These are phyloP conservation scores for Lasiosphaeria miniovina DNA, from an alignment of 495 filamentous ascomycete genomes.

Conservation along the genomic window DNA sequence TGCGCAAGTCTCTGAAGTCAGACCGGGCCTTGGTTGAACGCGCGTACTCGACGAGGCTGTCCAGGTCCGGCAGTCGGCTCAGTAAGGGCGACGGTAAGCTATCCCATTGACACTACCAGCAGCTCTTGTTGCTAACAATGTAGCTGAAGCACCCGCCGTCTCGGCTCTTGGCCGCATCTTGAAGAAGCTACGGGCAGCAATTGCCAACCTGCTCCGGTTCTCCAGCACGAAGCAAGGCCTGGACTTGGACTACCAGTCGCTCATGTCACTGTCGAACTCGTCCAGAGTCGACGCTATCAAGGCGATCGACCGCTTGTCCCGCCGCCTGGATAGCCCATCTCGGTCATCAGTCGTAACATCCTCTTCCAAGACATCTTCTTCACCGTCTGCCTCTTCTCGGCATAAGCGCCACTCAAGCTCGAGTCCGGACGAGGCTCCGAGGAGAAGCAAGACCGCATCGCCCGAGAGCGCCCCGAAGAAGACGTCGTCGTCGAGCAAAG, in stretches of 20 bases:
- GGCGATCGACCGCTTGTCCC: slow-evolving; percentile 34
- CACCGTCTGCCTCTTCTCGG: slow-evolving; percentile 13
- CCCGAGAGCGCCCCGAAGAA: neutral
- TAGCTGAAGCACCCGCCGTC: slow-evolving; percentile 24
- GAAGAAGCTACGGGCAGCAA: slow-evolving; percentile 25
- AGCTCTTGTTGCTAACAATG: slow-evolving; percentile 7
- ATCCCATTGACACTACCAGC: neutral
- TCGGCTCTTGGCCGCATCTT: slow-evolving; percentile 31
- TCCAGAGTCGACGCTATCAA: slow-evolving; percentile 34
- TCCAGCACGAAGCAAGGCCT: slow-evolving; percentile 22
- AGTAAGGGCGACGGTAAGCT: slow-evolving; percentile 34
- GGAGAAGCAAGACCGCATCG: neutral
- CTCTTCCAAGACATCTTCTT: slow-evolving; percentile 16
- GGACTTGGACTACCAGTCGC: slow-evolving; percentile 34
- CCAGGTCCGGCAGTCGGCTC: slow-evolving; percentile 23
- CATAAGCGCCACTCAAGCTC: slow-evolving; percentile 11
- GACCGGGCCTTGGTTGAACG: slow-evolving; percentile 31
- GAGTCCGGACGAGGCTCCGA: neutral
- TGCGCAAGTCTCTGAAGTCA: slow-evolving; percentile 29
- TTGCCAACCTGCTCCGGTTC: slow-evolving; percentile 24
- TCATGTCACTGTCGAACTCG: slow-evolving; percentile 34
- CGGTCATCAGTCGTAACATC: slow-evolving; percentile 17
- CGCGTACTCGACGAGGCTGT: slow-evolving; percentile 27
- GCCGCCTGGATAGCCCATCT: slow-evolving; percentile 24
- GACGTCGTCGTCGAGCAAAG: neutral